Base-by-base conservation (phyloP, 2,329 filamentous ascomycete species). In the Penicillium sp. region DNA sequence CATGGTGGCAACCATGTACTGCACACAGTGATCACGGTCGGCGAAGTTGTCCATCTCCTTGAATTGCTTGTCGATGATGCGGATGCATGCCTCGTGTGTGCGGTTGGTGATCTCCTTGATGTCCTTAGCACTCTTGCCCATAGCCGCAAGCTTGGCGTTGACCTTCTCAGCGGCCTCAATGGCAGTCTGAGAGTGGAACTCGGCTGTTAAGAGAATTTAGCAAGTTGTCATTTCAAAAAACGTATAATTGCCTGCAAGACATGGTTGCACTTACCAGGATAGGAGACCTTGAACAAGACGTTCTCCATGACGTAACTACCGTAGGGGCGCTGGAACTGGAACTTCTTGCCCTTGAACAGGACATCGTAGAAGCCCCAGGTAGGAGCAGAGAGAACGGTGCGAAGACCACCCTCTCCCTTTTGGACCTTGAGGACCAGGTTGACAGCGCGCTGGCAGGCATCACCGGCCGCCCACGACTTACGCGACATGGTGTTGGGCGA, bases 301-400 rank as follows among this genome's bases (percentile, higher is more conserved):
- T 97, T 99, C 85, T 99, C 94, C 94, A 99, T 99, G 64, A 99
- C 94, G 76, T 99, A 99, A 81, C 89, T 96, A 72, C 92, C 93
- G 72, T 99, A 99, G 55, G 88, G 86, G 60, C 94, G 87, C 82
- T 97, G 93, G 83, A 97, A 99, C 75, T 91, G 81, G 74, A 99
- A 99, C 77, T 90, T 90, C 69, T 95, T 91, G 78, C 91, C 91
- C 80, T 92, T 90, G 83, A 97, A 99, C 61, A 95, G 84, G 62
- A 97, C 92, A 72, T 99, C 94, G 79, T 99, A 99, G 84, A 97
- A 99, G 56, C 94, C 94, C 94, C 94, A 99, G 55, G 87, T 86
- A 35, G 91, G 91, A 9, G 93, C 91, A 45, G 91, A 94, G 56
- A 99, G 85, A 40, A 97, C 92, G 7, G 92, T 97, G 49, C 92